A percentile compares a stretch with the other conserved stretches of the same genome.
These are phyloP conservation scores for Pyracantha coccinea DNA, from an alignment of 331 rosid genomes.

Conservation along the genomic window DNA sequence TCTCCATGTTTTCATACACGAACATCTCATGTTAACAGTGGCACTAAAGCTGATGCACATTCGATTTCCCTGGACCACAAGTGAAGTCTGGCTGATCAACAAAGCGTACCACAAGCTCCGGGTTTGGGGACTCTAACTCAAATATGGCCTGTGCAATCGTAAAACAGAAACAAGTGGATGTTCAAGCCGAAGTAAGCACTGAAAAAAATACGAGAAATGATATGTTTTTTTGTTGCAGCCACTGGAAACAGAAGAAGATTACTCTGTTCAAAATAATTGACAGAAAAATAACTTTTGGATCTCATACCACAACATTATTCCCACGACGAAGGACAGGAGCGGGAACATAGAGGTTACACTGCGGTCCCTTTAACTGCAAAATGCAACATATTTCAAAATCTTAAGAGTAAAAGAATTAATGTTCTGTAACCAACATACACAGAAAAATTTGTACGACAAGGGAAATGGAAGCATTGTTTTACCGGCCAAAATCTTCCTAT, in stretches of 20 bases:
- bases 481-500: conserved; percentile 98
- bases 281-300: not conserved
- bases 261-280: not conserved
- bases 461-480: no score
- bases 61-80: no score
- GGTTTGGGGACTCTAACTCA: conserved; percentile 73
- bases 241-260: not conserved
- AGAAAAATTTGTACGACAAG: not conserved
- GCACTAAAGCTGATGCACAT: conserved; percentile 1
- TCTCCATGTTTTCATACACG: not conserved
- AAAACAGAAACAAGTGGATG: not conserved
- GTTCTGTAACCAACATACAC: not conserved
- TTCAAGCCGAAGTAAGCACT: not conserved
- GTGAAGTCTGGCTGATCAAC: no score
- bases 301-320: conserved; percentile 63
- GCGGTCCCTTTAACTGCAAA: conserved; percentile 70
- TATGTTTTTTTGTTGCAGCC: not conserved
- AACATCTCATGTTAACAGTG: not conserved
- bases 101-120: conserved; percentile 16
- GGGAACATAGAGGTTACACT: conserved; percentile 88
- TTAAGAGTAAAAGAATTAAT: not conserved
- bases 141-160: conserved; percentile 43
- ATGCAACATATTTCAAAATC: conserved; percentile 15
- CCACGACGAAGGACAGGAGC: conserved; percentile 72
- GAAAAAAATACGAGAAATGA: not conserved